phyloP scores from a whole-genome alignment of 768 basidiomycete genomes.

The Lentinus brumalis region DNA sequence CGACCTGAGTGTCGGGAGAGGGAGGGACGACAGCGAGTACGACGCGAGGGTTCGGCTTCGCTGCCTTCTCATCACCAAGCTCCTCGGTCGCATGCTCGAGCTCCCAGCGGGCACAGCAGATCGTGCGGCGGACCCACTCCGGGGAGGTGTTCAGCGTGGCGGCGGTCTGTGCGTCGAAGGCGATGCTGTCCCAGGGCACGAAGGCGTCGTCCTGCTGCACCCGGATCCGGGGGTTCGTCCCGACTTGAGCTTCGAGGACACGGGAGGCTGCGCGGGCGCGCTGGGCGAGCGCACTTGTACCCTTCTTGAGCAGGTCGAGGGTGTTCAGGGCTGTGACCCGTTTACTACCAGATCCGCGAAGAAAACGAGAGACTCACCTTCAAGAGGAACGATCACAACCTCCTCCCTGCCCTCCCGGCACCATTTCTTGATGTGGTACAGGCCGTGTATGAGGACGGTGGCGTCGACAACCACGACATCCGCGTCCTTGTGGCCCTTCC shows the following conservation, averaged over 20 bases:
- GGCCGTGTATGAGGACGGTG: constrained; percentile 76
- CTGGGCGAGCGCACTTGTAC: constrained; percentile 73
- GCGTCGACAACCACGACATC: constrained; percentile 81
- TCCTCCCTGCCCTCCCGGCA: constrained; percentile 77
- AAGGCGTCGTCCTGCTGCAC: constrained; percentile 85
- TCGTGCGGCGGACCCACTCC: constrained; percentile 83
- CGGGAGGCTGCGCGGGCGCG: constrained; percentile 87
- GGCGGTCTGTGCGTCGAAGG: constrained; percentile 44
- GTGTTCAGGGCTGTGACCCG: constrained; percentile 75
- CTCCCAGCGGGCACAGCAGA: constrained; percentile 84
- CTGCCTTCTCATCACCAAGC: constrained; percentile 12
- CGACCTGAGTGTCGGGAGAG: constrained; percentile 17
- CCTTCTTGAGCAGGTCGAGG: constrained; percentile 91
- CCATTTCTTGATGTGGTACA: constrained; percentile 82
- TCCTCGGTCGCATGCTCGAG: constrained; percentile 50
- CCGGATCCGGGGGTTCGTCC: constrained; percentile 76
- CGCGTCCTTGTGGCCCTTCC: constrained; percentile 56
- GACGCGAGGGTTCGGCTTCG: constrained; percentile 46
- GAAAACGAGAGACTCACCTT: constrained; percentile 53
- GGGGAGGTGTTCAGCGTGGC: constrained; percentile 50
- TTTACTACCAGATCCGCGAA: too few species aligned
- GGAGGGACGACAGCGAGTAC: constrained; percentile 55
- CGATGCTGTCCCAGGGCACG: constrained; percentile 77
- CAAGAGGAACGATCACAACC: constrained; percentile 81
- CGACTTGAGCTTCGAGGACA: constrained; percentile 85